Percentiles rank a stretch among this genome's conserved stretches.
Conservation (phyloP, 2,329 filamentous ascomycete genomes). For the Monosporascus sp. region DNA sequence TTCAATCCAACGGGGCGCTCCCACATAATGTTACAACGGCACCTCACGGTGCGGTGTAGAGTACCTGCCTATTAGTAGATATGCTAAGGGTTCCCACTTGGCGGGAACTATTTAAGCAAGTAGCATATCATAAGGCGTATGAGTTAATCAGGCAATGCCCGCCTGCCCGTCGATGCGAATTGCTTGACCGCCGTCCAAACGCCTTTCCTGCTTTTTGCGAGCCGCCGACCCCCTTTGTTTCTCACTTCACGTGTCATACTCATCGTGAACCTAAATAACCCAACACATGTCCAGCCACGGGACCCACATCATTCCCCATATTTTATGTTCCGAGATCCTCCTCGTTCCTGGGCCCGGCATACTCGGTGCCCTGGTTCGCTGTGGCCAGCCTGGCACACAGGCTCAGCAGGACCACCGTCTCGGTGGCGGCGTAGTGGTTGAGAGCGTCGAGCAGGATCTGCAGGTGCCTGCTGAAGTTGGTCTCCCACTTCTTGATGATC, state of each 20-base stretch:
- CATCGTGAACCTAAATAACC: slow-evolving; percentile 3
- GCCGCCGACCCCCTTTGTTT: background rate
- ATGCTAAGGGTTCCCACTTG: too few species aligned
- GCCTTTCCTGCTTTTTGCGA: background rate
- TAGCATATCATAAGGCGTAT: too few species aligned
- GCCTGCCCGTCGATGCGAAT: too few species aligned
- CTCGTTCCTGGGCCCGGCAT: slow-evolving; percentile 53
- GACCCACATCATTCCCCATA: background rate
- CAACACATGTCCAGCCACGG: background rate
- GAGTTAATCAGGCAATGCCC: too few species aligned
- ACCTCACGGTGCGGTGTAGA: too few species aligned
- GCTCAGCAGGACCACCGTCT: slow-evolving; percentile 89
- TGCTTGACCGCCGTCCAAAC: background rate
- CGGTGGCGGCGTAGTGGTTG: slow-evolving; percentile 95
- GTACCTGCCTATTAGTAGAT: too few species aligned
- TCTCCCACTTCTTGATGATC: slow-evolving; percentile 85
- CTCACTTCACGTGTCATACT: background rate
- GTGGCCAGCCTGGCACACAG: slow-evolving; percentile 78
- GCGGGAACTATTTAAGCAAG: too few species aligned
- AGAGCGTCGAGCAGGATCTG: slow-evolving; percentile 91
- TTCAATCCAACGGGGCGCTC: too few species aligned
- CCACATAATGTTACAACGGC: too few species aligned
- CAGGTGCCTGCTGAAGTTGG: slow-evolving; percentile 85
- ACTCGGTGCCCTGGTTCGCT: slow-evolving; percentile 71
- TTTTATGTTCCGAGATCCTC: slow-evolving; percentile 39